phyloP scores from a whole-genome alignment of 139 green algal genomes.

The Bryopsis sp. region DNA sequence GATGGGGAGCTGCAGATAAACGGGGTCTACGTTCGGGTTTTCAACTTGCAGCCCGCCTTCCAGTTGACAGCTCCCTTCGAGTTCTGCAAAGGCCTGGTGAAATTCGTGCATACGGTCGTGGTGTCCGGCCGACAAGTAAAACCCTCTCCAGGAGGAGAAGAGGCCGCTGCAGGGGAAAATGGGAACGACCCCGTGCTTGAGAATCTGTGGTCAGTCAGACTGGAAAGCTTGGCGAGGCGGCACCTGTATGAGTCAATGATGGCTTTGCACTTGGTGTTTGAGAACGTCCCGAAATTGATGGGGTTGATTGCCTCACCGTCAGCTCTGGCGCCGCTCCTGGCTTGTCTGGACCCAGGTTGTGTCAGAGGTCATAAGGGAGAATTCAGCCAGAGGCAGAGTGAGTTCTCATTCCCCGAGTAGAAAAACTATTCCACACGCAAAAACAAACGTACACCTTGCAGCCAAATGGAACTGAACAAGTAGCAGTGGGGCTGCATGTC shows the following conservation, averaged over 20 bases:
- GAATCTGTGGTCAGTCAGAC: background rate
- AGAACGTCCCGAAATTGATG: slow-evolving; percentile 51
- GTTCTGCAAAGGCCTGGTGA: slow-evolving; percentile 19
- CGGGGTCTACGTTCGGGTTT: slow-evolving; percentile 84
- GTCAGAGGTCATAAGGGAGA: slow-evolving; percentile 11
- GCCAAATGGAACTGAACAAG: no score
- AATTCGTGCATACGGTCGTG: slow-evolving; percentile 5
- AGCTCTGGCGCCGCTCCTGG: slow-evolving; percentile 61
- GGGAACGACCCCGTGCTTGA: background rate
- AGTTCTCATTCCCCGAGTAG: no score
- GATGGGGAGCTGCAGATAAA: slow-evolving; percentile 69
- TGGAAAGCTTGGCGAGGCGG: background rate
- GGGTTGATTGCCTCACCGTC: slow-evolving; percentile 54
- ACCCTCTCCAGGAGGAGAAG: background rate
- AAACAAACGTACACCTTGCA: no score
- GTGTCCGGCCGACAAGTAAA: background rate
- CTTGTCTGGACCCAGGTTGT: slow-evolving; percentile 40
- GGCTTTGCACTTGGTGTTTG: slow-evolving; percentile 46
- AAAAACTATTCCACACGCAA: no score
- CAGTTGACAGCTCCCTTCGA: slow-evolving; percentile 4
- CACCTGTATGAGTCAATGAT: slow-evolving; percentile 35
- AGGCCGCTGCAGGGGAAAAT: background rate
- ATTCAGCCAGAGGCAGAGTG: background rate
- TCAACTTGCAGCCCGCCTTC: slow-evolving; percentile 52
- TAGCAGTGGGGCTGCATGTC: no score